phyloP scores from a whole-genome alignment of 179 eudicot genomes.

The Actinidia arguta region DNA sequence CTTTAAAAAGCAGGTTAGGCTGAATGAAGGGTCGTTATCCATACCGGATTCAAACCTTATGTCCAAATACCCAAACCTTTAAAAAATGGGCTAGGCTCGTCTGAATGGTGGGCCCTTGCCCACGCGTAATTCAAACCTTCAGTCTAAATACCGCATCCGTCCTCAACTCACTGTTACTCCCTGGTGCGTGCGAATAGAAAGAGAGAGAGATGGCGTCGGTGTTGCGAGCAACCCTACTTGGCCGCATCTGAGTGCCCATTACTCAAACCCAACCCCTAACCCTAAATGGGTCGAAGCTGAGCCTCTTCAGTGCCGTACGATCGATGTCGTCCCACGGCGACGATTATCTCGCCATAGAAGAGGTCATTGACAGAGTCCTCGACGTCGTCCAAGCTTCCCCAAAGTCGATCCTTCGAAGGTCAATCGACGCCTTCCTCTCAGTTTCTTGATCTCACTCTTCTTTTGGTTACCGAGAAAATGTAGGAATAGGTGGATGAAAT shows the following conservation, averaged over 20 bases:
- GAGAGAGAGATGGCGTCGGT: conserved; percentile 36
- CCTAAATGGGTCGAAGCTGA: conserved; percentile 23
- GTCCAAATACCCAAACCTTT: no score
- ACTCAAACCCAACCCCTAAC: conserved; percentile 27
- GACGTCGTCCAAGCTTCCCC: conserved; percentile 83
- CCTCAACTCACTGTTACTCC: no score
- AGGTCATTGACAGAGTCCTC: conserved; percentile 73
- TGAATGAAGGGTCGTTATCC: no score
- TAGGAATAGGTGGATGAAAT: no score
- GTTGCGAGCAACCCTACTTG: conserved; percentile 37
- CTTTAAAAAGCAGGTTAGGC: no score
- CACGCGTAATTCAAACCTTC: no score
- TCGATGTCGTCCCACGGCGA: conserved; percentile 74
- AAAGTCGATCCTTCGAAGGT: conserved; percentile 91
- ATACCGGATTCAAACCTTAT: no score
- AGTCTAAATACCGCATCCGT: no score
- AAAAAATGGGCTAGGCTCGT: no score
- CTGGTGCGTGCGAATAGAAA: no score
- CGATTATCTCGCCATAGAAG: conserved; percentile 72
- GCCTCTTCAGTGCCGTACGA: conserved; percentile 30
- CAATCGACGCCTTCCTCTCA: background rate
- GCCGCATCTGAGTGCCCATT: conserved; percentile 36
- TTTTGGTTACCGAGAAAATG: conserved; percentile 7
- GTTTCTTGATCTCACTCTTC: background rate
- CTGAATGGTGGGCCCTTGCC: no score